These are phyloP conservation scores for Boletellus deceptivus DNA, from an alignment of 1,284 basidiomycete genomes.

Conservation along the genomic window DNA sequence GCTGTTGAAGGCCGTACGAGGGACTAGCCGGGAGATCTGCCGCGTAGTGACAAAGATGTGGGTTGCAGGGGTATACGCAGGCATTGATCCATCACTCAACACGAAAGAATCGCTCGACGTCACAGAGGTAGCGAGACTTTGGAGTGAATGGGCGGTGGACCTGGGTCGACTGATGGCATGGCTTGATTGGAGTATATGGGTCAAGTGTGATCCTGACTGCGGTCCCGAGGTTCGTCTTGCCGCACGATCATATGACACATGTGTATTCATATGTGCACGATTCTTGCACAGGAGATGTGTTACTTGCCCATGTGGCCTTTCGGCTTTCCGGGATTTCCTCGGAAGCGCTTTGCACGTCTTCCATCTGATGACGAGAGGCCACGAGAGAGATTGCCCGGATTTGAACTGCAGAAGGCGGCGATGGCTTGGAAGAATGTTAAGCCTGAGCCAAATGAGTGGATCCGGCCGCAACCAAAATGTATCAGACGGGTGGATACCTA, in stretches of 20 bases:
- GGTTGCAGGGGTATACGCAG: slow-evolving; percentile 36
- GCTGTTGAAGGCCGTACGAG: slow-evolving; percentile 34
- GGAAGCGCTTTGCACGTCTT: no score
- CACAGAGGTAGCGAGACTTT: slow-evolving; percentile 5
- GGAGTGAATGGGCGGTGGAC: slow-evolving; percentile 25
- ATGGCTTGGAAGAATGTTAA: no score
- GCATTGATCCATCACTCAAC: slow-evolving; percentile 26
- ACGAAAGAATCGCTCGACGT: background rate
- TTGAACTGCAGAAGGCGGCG: no score
- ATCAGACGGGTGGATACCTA: no score
- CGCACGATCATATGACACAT: no score
- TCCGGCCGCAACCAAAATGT: no score
- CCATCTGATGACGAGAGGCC: no score
- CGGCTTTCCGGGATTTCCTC: background rate
- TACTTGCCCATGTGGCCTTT: slow-evolving; percentile 46
- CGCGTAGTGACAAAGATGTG: slow-evolving; percentile 43
- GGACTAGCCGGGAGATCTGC: slow-evolving; percentile 43
- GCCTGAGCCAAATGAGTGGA: no score
- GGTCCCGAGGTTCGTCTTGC: slow-evolving; percentile 27
- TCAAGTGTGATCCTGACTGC: slow-evolving; percentile 37
- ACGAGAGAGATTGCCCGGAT: no score
- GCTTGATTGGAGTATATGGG: slow-evolving; percentile 42
- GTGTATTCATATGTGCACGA: no score
- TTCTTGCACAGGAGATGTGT: slow-evolving; percentile 22
- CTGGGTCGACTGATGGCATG: slow-evolving; percentile 33